Evolutionary conservation across 2,329 filamentous ascomycete species (phyloP).

Genomic region (Diaporthe ampelina): DNA sequence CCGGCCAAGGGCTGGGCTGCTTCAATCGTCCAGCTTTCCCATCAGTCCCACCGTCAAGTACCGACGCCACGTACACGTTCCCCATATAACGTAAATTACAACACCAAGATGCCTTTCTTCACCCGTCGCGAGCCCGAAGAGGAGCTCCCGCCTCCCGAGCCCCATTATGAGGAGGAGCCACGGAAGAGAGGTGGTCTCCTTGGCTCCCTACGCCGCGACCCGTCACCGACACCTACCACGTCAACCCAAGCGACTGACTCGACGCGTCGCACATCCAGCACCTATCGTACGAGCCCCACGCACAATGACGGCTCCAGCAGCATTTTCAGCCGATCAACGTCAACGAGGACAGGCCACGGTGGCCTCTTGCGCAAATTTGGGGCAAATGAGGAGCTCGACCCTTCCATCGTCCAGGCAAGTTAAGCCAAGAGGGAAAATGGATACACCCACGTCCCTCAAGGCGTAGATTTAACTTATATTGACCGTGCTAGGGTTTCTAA

Average conservation of each 20-base stretch:
- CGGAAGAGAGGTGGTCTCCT: slow-evolving; percentile 54
- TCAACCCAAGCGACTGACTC: slow-evolving; percentile 44
- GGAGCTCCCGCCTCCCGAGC: slow-evolving; percentile 51
- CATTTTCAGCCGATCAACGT: slow-evolving; percentile 48
- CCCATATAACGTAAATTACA: slow-evolving; percentile 6
- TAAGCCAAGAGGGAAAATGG: too few species aligned
- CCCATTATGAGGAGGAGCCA: slow-evolving; percentile 46
- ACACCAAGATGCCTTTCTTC: slow-evolving; percentile 52
- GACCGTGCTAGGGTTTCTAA: too few species aligned
- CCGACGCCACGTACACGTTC: not conserved
- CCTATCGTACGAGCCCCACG: slow-evolving; percentile 41
- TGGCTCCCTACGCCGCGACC: slow-evolving; percentile 47
- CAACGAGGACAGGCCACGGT: slow-evolving; percentile 50
- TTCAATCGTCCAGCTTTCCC: not conserved
- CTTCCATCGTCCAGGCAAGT: slow-evolving; percentile 72
- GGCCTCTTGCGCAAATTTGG: slow-evolving; percentile 61
- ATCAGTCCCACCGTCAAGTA: not conserved
- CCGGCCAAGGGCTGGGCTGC: not conserved
- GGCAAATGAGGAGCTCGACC: slow-evolving; percentile 66
- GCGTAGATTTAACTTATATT: too few species aligned
- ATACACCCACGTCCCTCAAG: too few species aligned
- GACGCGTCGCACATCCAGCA: slow-evolving; percentile 25
- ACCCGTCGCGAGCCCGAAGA: slow-evolving; percentile 49
- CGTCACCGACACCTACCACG: slow-evolving; percentile 47
- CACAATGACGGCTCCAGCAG: slow-evolving; percentile 46